These are phyloP conservation scores for Leccinum subtestaceum DNA, from an alignment of 768 basidiomycete genomes.

Conservation along the genomic window DNA sequence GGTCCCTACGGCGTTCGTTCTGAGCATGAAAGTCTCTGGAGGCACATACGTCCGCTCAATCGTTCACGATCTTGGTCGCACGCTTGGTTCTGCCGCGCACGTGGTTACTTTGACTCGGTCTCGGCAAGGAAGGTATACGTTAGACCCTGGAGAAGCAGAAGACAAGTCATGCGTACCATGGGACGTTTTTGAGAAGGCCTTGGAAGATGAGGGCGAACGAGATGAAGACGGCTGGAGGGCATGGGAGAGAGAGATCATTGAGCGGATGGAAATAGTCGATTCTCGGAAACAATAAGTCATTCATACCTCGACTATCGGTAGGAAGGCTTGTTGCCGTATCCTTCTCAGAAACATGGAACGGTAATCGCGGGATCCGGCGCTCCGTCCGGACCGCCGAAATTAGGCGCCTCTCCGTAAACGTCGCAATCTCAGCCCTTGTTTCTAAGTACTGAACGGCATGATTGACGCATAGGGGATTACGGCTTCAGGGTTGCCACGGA, in stretches of 20 bases:
- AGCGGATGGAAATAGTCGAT: constrained; percentile 59
- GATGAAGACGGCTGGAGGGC: constrained; percentile 66
- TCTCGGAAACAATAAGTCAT: constrained; percentile 12
- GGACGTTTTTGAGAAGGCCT: constrained; percentile 66
- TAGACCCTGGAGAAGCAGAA: constrained; percentile 48
- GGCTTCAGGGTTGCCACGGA: background rate
- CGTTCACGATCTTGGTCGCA: constrained; percentile 86
- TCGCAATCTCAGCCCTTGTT: background rate
- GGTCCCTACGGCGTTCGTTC: constrained; percentile 73
- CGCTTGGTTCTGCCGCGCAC: constrained; percentile 85
- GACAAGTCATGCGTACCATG: constrained; percentile 69
- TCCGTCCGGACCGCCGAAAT: constrained; percentile 1
- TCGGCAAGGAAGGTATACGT: constrained; percentile 80
- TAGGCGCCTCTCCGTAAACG: too few relatives aligned
- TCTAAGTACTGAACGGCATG: background rate
- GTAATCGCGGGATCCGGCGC: background rate
- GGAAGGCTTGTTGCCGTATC: background rate
- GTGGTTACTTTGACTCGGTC: constrained; percentile 88
- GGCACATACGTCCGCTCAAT: constrained; percentile 97
- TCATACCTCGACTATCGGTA: background rate
- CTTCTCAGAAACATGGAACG: background rate
- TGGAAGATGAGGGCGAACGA: constrained; percentile 47
- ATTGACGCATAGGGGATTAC: background rate
- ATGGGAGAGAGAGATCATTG: constrained; percentile 84
- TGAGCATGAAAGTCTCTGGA: constrained; percentile 91